Evolutionary conservation across 2,329 filamentous ascomycete genomes (phyloP), one percentile per base, ranked within the genome.

Genomic region (Trichophyton benhamiae): DNA sequence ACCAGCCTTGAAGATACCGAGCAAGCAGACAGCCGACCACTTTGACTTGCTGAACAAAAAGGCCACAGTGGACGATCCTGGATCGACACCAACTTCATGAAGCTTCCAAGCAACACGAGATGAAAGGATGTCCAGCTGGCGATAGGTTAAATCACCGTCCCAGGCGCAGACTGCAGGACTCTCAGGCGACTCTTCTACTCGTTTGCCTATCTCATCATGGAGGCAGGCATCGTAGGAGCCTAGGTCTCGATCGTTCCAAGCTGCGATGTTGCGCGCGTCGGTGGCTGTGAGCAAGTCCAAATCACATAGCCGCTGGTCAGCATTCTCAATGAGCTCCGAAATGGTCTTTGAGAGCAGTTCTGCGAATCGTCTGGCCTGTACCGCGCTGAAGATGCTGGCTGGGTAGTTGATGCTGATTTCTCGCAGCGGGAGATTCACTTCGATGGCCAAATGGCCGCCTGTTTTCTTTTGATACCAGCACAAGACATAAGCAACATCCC

Each of bases 81-180:
- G 68, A 3, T 72, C 70, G 46, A 79, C 71, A 22, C 76, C 75
- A 60, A 73, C 71, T 27, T 57, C 41, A 30, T 59, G 38, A 11
- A 68, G 61, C 67, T 70, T 67, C 58, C 69, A 70, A 13, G 76
- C 73, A 57, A 73, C 66, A 63, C 63, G 71, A 38, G 67, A 76
- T 46, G 69, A 74, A 62, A 78, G 67, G 3, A 65, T 63, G 17
- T 77, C 72, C 48, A 77, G 63, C 61, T 76, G 68, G 6, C 52
- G 62, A 59, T 70, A 77, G 0, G 72, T 74, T 46, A 77, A 66
- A 9, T 61, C 69, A 22, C 75, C 75, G 57, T 70, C 68, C 66
- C 67, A 69, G 15, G 67, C 63, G 46, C 60, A 60, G 4, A 70
- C 59, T 3, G 69, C 69, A 17, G 62, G 58, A 15, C 61, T 62